A percentile compares a stretch with the other conserved stretches of the same genome.
phyloP scores from a whole-genome alignment of 495 filamentous ascomycete species.

The Penicillium desertorum region DNA sequence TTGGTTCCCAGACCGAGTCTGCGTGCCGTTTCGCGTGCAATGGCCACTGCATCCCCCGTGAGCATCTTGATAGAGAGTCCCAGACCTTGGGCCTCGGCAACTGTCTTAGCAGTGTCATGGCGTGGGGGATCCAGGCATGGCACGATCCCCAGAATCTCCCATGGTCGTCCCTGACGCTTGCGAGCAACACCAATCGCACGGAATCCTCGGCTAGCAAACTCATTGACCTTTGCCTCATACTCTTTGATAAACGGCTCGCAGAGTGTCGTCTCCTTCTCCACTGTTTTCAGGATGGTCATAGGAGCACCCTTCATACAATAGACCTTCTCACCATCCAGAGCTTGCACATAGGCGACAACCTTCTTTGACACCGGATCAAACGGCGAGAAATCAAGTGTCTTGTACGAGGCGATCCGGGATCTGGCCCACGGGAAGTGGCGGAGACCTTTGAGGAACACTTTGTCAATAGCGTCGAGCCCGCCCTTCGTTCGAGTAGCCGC shows the following conservation, averaged over 20 bases:
- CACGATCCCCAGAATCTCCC: conserved; percentile 94
- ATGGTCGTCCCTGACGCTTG: conserved; percentile 70
- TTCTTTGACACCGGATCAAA: conserved; percentile 97
- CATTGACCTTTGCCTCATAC: conserved; percentile 87
- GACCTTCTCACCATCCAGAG: conserved; percentile 75
- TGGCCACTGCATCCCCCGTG: conserved; percentile 92
- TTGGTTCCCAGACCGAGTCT: conserved; percentile 90
- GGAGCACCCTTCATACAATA: conserved; percentile 91
- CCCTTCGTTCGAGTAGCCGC: conserved; percentile 92
- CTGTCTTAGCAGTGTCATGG: conserved; percentile 85
- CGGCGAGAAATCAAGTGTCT: conserved; percentile 75
- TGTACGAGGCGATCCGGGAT: conserved; percentile 70
- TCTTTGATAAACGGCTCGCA: conserved; percentile 69
- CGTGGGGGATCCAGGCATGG: conserved; percentile 90
- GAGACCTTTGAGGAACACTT: conserved; percentile 84
- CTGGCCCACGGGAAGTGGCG: conserved; percentile 78
- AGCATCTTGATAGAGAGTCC: conserved; percentile 95
- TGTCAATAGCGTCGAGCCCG: conserved; percentile 93
- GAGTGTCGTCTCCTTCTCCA: conserved; percentile 71
- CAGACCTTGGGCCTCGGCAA: conserved; percentile 83
- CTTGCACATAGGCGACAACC: conserved; percentile 80
- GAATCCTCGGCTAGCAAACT: conserved; percentile 89
- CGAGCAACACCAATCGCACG: conserved; percentile 89
- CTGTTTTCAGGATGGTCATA: conserved; percentile 76
- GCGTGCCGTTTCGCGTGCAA: conserved; percentile 86